These are phyloP conservation scores for Dimocarpus longan DNA, from an alignment of 345 rosid genomes.

Conservation along the genomic window DNA sequence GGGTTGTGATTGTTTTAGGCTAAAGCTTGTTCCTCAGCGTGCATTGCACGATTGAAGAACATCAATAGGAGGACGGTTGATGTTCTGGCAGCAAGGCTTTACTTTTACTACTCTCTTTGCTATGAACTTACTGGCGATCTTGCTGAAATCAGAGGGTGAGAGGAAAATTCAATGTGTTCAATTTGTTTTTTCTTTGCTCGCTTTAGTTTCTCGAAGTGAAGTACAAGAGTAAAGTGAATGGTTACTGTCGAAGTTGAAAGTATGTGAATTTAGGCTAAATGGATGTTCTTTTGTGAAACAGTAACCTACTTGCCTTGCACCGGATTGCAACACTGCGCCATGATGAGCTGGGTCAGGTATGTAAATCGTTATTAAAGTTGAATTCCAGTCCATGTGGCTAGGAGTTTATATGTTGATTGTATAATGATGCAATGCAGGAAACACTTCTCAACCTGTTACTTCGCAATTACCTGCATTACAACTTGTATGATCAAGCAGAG, in stretches of 20 bases:
- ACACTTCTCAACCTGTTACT: conserved; percentile 61
- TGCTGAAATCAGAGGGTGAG: conserved; percentile 63
- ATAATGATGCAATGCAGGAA: conserved; percentile 38
- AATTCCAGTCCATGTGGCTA: not conserved
- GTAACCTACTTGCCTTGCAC: conserved; percentile 58
- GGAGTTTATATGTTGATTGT: not conserved
- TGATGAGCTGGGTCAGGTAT: conserved; percentile 66
- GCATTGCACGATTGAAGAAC: conserved; percentile 49
- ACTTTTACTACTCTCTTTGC: conserved; percentile 59
- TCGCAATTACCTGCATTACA: conserved; percentile 67
- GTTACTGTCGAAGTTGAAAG: not conserved
- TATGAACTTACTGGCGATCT: conserved; percentile 61
- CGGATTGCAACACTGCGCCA: conserved; percentile 63
- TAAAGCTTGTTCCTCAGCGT: conserved; percentile 55
- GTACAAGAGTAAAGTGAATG: not conserved
- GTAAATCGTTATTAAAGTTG: not conserved
- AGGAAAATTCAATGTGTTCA: not conserved
- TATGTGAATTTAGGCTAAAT: conserved; percentile 13
- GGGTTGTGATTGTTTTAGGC: conserved; percentile 36
- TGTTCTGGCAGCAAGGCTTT: conserved; percentile 57
- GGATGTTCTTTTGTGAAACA: conserved; percentile 25
- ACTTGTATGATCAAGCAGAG: conserved; percentile 65
- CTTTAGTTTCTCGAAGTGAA: not conserved
- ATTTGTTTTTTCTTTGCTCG: not conserved
- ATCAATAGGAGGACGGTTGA: conserved; percentile 60